Evolutionary conservation across 1,284 basidiomycete genomes (phyloP).

Genomic region (Phellinidium pouzarii): DNA sequence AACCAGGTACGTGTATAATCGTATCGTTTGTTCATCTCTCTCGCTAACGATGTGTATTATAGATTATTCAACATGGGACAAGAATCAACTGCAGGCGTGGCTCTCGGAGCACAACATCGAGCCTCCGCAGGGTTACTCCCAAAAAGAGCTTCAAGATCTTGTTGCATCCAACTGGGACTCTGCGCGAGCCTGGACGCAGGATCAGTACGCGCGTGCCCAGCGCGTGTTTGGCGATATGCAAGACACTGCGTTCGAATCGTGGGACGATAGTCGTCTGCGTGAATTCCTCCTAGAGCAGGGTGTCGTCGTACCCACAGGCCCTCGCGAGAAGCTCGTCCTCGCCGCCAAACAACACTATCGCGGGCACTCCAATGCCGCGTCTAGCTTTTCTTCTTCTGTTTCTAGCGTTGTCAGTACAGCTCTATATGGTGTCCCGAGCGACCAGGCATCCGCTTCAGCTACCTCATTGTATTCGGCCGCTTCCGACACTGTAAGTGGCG

Average conservation of each 20-base stretch:
- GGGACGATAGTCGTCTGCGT: constrained; percentile 78
- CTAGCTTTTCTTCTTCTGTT: constrained; percentile 42
- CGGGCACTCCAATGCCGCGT: constrained; percentile 49
- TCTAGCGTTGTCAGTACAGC: constrained; percentile 44
- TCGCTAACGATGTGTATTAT: constrained; percentile 28
- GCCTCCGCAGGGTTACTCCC: constrained; percentile 41
- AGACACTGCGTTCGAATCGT: constrained; percentile 38
- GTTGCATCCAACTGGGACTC: constrained; percentile 61
- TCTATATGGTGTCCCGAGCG: constrained; percentile 46
- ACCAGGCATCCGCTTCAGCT: constrained; percentile 42
- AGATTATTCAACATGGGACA: constrained; percentile 59
- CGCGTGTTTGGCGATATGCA: constrained; percentile 50
- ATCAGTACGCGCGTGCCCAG: constrained; percentile 61
- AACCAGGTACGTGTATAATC: constrained; percentile 22
- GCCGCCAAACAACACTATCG: constrained; percentile 70
- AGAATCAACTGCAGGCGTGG: constrained; percentile 60
- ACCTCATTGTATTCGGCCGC: constrained; percentile 31
- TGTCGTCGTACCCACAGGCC: constrained; percentile 72
- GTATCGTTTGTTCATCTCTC: neutral
- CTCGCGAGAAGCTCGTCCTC: constrained; percentile 71
- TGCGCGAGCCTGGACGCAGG: constrained; percentile 48
- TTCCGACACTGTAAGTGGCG: constrained; percentile 23
- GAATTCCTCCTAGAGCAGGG: constrained; percentile 85
- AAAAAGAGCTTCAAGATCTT: constrained; percentile 46
- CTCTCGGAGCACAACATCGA: constrained; percentile 65